phyloP scores from a whole-genome alignment of 768 basidiomycete genomes.

The Lentinula aciculospora region DNA sequence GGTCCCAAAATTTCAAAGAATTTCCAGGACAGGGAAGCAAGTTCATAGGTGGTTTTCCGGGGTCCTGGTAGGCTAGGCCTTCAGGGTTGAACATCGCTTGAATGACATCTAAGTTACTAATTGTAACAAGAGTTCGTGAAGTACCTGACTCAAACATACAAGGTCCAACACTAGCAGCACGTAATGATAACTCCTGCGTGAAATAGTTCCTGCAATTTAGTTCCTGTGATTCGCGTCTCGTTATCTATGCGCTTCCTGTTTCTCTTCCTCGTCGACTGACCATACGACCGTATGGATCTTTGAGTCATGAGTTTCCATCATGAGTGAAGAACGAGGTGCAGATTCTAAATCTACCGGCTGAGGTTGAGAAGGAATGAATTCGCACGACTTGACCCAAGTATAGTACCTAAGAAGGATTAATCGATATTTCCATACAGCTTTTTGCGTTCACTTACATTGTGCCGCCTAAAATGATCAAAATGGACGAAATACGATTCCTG shows the following conservation, averaged over 20 bases:
- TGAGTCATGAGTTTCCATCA: constrained; percentile 16
- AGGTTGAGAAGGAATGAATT: constrained; percentile 8
- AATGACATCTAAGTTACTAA: too few relatives aligned
- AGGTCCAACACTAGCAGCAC: too few relatives aligned
- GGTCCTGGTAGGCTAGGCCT: too few relatives aligned
- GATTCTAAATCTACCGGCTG: not conserved
- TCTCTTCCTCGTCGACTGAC: constrained; percentile 20
- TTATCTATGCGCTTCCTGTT: not conserved
- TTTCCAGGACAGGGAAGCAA: too few relatives aligned
- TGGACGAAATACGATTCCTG: constrained; percentile 61
- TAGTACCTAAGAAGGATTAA: constrained; percentile 36
- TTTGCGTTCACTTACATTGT: constrained; percentile 42
- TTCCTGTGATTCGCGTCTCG: too few relatives aligned
- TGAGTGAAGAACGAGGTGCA: not conserved
- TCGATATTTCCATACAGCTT: not conserved
- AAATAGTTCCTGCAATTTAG: too few relatives aligned
- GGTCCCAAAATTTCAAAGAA: too few relatives aligned
- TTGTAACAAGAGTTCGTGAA: too few relatives aligned
- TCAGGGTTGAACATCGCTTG: too few relatives aligned
- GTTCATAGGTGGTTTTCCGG: too few relatives aligned
- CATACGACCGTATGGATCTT: constrained; percentile 14
- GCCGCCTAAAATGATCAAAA: constrained; percentile 61
- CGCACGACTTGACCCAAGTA: constrained; percentile 37
- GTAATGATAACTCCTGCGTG: too few relatives aligned
- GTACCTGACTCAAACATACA: too few relatives aligned